Evolutionary conservation across 2,329 filamentous ascomycete species (phyloP).

Genomic region (Pyricularia grisea): DNA sequence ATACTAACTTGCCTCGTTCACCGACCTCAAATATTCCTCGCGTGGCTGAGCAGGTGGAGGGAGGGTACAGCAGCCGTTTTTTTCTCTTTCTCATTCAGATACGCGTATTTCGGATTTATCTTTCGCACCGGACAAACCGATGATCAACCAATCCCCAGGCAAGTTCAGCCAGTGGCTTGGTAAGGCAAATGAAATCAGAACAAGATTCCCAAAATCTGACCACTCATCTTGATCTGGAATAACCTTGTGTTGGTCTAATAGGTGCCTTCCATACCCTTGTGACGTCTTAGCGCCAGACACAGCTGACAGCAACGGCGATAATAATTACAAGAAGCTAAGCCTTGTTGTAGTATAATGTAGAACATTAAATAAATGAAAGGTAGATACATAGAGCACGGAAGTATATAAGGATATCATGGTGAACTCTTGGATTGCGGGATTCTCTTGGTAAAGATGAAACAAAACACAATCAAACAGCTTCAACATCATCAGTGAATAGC

Average conservation of each 20-base stretch:
- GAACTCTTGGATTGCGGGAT: neutral
- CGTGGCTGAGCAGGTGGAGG: neutral
- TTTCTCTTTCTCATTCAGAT: neutral
- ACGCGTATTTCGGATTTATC: neutral
- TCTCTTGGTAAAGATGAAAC: neutral
- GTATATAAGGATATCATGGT: neutral
- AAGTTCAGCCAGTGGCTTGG: neutral
- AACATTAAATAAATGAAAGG: neutral
- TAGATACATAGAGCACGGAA: neutral
- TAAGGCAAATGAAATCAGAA: neutral
- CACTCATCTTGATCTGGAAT: neutral
- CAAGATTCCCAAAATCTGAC: neutral
- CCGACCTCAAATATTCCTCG: neutral
- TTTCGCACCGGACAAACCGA: neutral
- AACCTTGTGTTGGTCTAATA: neutral
- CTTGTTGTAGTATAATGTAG: neutral
- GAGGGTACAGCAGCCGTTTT: neutral
- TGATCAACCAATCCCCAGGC: neutral
- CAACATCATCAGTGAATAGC: neutral
- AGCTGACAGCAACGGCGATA: neutral
- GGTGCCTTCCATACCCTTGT: neutral
- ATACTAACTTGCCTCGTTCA: neutral
- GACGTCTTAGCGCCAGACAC: neutral
- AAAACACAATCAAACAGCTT: neutral
- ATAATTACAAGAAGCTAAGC: neutral